phyloP scores from a whole-genome alignment of 2,329 filamentous ascomycete genomes.

The Trichoderma sp. region DNA sequence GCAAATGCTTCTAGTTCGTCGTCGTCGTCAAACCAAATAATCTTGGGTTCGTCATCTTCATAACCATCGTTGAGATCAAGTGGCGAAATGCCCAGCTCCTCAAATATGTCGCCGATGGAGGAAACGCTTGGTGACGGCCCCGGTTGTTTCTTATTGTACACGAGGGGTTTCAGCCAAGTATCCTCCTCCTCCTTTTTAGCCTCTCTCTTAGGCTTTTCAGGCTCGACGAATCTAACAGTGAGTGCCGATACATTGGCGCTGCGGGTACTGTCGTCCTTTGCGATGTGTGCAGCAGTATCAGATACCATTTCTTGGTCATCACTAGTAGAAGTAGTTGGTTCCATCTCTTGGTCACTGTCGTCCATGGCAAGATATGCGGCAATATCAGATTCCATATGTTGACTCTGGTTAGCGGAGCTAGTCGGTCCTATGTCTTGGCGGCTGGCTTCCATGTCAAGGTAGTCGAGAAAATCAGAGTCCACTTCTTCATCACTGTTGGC shows the following conservation, averaged over 20 bases:
- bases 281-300: no score
- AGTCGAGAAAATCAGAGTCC: not conserved
- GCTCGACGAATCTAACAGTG: no score
- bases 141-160: conserved; percentile 17
- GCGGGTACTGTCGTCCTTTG: no score
- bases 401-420: not conserved
- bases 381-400: no score
- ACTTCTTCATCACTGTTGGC: not conserved
- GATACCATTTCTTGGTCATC: not conserved
- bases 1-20: not conserved
- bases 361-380: not conserved
- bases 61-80: not conserved
- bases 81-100: not conserved
- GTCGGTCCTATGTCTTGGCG: not conserved
- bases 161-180: not conserved
- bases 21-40: not conserved
- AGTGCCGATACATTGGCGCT: no score
- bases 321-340: not conserved
- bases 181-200: not conserved
- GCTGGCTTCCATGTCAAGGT: not conserved
- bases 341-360: not conserved
- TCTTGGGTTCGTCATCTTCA: not conserved
- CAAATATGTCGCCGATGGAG: not conserved
- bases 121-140: not conserved
- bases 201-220: no score